Evolutionary conservation across 345 rosid species (phyloP), one percentile per base, ranked within the genome.

Genomic region (Hibiscus trionum): DNA sequence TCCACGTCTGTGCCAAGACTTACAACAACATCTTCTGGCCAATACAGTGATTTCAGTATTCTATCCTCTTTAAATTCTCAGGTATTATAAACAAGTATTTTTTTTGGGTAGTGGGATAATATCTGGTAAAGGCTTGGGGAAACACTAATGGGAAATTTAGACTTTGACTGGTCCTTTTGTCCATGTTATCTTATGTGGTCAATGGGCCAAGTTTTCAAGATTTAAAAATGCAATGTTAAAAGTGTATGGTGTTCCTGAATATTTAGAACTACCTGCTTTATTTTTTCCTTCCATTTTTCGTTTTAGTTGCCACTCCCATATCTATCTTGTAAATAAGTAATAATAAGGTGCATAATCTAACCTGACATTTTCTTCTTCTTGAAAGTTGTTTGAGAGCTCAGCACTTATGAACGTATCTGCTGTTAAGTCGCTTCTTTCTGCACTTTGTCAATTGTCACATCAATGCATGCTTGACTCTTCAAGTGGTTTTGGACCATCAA

Each of bases 31-130:
- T 87, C 84, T 65, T 87, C 97, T 75, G 87, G 99, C 72, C 93
- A 86, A 61, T 86, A 85, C 74, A 91, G 92, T 63, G 97, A 92
- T 76, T 90, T 92, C 80, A 80, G 78, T 76, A 86, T 92, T 79
- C 90, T 95, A 62, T 92, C 99, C 72, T 95, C 99, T 72, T 83
- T 95, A 78, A 95, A 92, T 85, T 90, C 97, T 77, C 99, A 95
- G 94, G 98, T 90, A 85, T 77, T 72, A 59, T 39, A 67, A 59
- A 44, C 31, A 61, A 29, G 50, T 49, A 46, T 11, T 17, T 64
- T 64, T 39, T 7, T 39, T 47, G 69, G 57, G 44, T 66, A 49
- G 17, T 49, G 31, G 24, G 61, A 26, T 26, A 8, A 15, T 26
- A 47, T 21, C 57, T 47, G 24, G 27, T 47, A 66, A 47, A 66